These are phyloP conservation scores for Calocera viscosa DNA, from an alignment of 768 basidiomycete genomes.

Conservation along the genomic window DNA sequence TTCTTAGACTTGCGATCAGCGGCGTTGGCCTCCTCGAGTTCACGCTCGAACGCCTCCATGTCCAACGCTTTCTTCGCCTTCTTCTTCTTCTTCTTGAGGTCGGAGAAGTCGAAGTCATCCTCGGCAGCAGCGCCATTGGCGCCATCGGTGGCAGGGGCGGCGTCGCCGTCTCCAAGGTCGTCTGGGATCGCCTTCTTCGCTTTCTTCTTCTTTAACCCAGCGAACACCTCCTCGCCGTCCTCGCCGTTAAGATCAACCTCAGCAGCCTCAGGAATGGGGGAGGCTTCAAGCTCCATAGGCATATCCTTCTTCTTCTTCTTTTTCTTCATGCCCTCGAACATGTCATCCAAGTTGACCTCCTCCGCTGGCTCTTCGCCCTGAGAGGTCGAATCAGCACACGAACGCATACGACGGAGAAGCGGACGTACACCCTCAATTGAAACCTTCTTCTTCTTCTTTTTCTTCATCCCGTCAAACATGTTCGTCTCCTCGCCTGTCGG, in stretches of 20 bases:
- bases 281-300: slow-evolving; percentile 46
- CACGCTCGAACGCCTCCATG: slow-evolving; percentile 89
- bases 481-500: slow-evolving; percentile 46
- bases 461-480: slow-evolving; percentile 74
- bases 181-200: slow-evolving; percentile 29
- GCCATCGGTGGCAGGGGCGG: slow-evolving; percentile 39
- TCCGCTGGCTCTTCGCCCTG: slow-evolving; percentile 16
- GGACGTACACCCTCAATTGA: not conserved
- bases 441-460: slow-evolving; percentile 85
- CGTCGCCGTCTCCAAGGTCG: slow-evolving; percentile 18
- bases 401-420: not conserved
- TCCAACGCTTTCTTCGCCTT: slow-evolving; percentile 85
- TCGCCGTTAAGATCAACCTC: slow-evolving; percentile 26
- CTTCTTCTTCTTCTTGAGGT: slow-evolving; percentile 90
- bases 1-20: slow-evolving; percentile 20
- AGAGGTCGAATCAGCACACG: not conserved
- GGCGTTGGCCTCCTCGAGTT: slow-evolving; percentile 58
- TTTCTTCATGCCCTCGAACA: slow-evolving; percentile 76
- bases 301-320: slow-evolving; percentile 92
- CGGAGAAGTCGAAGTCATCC: slow-evolving; percentile 86
- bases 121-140: slow-evolving; percentile 27
- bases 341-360: slow-evolving; percentile 62
- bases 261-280: slow-evolving; percentile 28
- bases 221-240: slow-evolving; percentile 41
- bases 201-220: slow-evolving; percentile 37